Percentiles rank a stretch among this genome's conserved stretches.
phyloP scores from a whole-genome alignment of 768 basidiomycete species.

The Mycena latifolia region DNA sequence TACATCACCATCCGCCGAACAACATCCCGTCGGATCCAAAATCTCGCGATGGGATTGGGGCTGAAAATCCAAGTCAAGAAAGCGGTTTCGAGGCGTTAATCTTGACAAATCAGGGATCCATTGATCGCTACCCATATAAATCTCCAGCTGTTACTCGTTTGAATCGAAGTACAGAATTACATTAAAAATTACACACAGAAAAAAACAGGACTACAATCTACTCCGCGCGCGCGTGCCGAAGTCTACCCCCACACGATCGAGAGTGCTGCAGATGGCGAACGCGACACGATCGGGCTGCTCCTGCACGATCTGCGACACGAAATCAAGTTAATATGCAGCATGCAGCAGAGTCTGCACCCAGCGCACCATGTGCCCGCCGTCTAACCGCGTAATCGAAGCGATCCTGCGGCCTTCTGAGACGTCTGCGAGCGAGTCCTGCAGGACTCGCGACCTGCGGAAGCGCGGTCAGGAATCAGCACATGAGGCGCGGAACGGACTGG shows the following conservation, averaged over 20 bases:
- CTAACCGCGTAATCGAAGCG: conserved; percentile 57
- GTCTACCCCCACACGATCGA: conserved; percentile 43
- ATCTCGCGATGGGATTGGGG: no score
- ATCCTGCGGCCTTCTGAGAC: conserved; percentile 52
- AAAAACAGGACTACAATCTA: conserved; percentile 16
- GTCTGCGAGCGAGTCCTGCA: conserved; percentile 59
- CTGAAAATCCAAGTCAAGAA: no score
- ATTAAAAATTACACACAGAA: no score
- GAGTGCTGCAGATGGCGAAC: conserved; percentile 46
- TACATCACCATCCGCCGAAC: no score
- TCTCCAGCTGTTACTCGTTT: no score
- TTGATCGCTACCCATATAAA: no score
- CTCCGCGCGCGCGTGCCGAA: conserved; percentile 16
- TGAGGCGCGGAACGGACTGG: neutral
- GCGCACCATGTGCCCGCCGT: conserved; percentile 60
- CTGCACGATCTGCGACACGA: conserved; percentile 53
- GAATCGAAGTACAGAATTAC: no score
- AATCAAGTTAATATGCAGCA: neutral
- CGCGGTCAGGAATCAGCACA: neutral
- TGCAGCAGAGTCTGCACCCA: conserved; percentile 38
- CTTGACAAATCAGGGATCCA: no score
- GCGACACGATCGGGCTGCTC: conserved; percentile 58
- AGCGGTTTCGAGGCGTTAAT: no score
- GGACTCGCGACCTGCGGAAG: conserved; percentile 53
- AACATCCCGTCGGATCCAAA: no score